phyloP scores from a whole-genome alignment of 371 early-diverging fungal species.

The Apophysomyces elegans region DNA sequence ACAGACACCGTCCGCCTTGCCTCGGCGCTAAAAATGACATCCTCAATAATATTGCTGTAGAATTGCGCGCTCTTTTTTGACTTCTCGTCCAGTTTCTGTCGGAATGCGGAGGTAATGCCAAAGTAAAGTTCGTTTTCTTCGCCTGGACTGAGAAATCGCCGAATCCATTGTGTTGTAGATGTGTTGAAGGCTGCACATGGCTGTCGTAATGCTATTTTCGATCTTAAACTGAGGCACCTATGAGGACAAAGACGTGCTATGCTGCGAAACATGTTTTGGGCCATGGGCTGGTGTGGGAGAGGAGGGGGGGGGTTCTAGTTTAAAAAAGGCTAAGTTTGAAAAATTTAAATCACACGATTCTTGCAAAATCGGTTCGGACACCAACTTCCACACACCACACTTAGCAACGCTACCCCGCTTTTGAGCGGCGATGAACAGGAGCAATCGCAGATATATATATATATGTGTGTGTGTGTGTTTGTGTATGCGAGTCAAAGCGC shows the following conservation, averaged over 20 bases:
- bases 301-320: background rate
- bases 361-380: too few species aligned
- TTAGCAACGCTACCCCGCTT: too few species aligned
- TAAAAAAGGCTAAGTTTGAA: background rate
- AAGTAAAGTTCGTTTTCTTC: slow-evolving; percentile 48
- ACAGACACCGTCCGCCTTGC: slow-evolving; percentile 16
- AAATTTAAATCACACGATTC: background rate
- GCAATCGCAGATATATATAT: too few species aligned
- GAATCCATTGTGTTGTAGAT: slow-evolving; percentile 30
- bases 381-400: too few species aligned
- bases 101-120: slow-evolving; percentile 47
- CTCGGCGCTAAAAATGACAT: slow-evolving; percentile 30
- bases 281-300: background rate
- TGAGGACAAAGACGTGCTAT: background rate
- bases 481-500: too few species aligned
- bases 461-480: too few species aligned
- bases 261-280: background rate
- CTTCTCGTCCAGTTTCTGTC: slow-evolving; percentile 39
- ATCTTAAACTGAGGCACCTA: background rate
- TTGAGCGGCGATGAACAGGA: too few species aligned
- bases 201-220: background rate
- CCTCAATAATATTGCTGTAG: slow-evolving; percentile 49
- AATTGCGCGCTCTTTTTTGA: slow-evolving; percentile 31
- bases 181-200: slow-evolving; percentile 4
- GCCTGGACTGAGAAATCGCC: slow-evolving; percentile 41